These are phyloP conservation scores for Nannizziopsis barbatae DNA, from an alignment of 2,329 filamentous ascomycete genomes.

Conservation along the genomic window DNA sequence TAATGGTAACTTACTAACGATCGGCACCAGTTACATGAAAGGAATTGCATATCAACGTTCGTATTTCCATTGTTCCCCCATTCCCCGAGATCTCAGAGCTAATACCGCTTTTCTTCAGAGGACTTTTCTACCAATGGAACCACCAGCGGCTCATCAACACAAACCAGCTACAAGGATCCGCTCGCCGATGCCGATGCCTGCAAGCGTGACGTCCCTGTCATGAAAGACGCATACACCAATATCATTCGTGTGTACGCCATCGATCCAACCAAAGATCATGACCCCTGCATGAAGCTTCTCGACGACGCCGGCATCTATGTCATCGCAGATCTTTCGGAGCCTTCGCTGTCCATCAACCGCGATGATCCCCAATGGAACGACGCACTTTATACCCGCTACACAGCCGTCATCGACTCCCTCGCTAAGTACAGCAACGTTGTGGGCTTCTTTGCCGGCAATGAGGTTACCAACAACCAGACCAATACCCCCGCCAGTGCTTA, in stretches of 20 bases:
- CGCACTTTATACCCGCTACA: slow-evolving; percentile 69
- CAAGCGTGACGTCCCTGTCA: slow-evolving; percentile 72
- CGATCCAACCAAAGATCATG: slow-evolving; percentile 67
- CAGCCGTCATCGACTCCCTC: slow-evolving; percentile 68
- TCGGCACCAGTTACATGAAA: slow-evolving; percentile 58
- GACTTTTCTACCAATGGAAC: slow-evolving; percentile 49
- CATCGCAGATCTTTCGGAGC: slow-evolving; percentile 79
- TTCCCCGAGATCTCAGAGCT: not conserved
- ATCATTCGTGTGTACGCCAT: slow-evolving; percentile 91
- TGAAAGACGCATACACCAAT: slow-evolving; percentile 73
- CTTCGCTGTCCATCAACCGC: slow-evolving; percentile 72
- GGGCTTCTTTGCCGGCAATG: slow-evolving; percentile 97
- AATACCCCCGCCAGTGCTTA: slow-evolving; percentile 87
- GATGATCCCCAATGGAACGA: slow-evolving; percentile 67
- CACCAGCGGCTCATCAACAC: slow-evolving; percentile 30
- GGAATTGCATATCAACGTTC: slow-evolving; percentile 83
- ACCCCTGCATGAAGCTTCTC: slow-evolving; percentile 71
- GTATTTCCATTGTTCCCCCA: slow-evolving; percentile 12
- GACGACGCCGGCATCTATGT: slow-evolving; percentile 86
- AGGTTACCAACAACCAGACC: slow-evolving; percentile 79
- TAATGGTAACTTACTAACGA: slow-evolving; percentile 14
- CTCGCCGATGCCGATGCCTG: slow-evolving; percentile 61
- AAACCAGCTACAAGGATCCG: slow-evolving; percentile 62
- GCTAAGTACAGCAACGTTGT: slow-evolving; percentile 79
- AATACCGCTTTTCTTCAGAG: slow-evolving; percentile 33